phyloP scores from a whole-genome alignment of 306 rosid species.

The Casuarina cunninghamiana region DNA sequence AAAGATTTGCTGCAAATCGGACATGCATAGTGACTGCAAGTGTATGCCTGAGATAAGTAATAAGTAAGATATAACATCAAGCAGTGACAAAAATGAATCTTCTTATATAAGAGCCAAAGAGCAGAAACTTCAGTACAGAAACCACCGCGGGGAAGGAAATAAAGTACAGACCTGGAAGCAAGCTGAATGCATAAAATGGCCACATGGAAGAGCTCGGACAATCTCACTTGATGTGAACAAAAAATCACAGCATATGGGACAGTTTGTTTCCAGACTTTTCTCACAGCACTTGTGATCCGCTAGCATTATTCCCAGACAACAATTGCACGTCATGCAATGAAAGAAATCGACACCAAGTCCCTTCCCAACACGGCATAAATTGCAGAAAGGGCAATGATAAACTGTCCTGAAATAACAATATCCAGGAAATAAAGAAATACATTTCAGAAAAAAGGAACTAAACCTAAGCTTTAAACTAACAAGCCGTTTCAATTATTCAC shows the following conservation, averaged over 20 bases:
- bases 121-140: slow-evolving; percentile 1
- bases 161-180: slow-evolving; percentile 64
- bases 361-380: slow-evolving; percentile 68
- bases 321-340: slow-evolving; percentile 81
- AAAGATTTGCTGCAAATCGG: slow-evolving; percentile 36
- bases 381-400: slow-evolving; percentile 80
- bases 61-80: background rate
- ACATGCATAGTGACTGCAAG: slow-evolving; percentile 35
- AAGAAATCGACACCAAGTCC: slow-evolving; percentile 72
- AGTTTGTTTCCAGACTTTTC: slow-evolving; percentile 65
- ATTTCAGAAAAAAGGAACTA: background rate
- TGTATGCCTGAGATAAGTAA: slow-evolving; percentile 26
- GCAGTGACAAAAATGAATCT: background rate
- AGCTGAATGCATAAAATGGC: slow-evolving; percentile 84
- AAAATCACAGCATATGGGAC: slow-evolving; percentile 81
- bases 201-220: slow-evolving; percentile 71
- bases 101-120: background rate
- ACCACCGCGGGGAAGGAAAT: slow-evolving; percentile 9
- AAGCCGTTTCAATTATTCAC: background rate
- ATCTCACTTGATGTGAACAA: slow-evolving; percentile 70
- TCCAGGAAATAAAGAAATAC: background rate
- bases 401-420: slow-evolving; percentile 44
- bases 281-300: slow-evolving; percentile 67
- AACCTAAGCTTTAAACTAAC: background rate
- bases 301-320: slow-evolving; percentile 63